phyloP scores from a whole-genome alignment of 768 basidiomycete genomes.

The Podaxis sp. region DNA sequence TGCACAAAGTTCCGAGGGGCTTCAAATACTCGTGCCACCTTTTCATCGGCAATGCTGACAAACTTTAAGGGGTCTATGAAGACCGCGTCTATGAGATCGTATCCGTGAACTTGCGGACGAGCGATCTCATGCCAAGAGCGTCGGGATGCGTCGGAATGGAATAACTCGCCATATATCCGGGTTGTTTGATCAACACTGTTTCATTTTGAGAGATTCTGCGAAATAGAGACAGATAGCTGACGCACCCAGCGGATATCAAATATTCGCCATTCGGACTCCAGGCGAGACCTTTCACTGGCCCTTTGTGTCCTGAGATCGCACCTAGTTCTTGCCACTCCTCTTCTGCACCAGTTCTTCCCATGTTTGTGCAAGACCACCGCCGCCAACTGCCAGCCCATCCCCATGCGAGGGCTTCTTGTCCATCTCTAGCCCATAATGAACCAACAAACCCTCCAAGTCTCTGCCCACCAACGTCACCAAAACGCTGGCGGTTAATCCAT shows the following conservation, averaged over 20 bases:
- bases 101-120: slow-evolving; percentile 96
- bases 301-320: slow-evolving; percentile 86
- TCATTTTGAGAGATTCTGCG: slow-evolving; percentile 9
- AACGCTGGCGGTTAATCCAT: slow-evolving; percentile 90
- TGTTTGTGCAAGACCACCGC: slow-evolving; percentile 61
- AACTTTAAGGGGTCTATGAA: slow-evolving; percentile 80
- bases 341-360: slow-evolving; percentile 20
- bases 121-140: slow-evolving; percentile 79
- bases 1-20: slow-evolving; percentile 82
- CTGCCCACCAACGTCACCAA: slow-evolving; percentile 93
- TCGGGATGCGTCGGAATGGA: slow-evolving; percentile 4
- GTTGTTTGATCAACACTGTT: slow-evolving; percentile 87
- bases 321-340: slow-evolving; percentile 72
- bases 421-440: slow-evolving; percentile 72
- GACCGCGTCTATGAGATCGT: slow-evolving; percentile 80
- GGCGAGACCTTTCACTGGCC: slow-evolving; percentile 72
- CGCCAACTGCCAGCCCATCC: slow-evolving; percentile 97
- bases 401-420: slow-evolving; percentile 72
- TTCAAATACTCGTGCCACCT: slow-evolving; percentile 91
- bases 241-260: slow-evolving; percentile 81
- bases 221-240: not conserved
- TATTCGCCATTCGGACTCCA: slow-evolving; percentile 92
- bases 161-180: slow-evolving; percentile 73
- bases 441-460: slow-evolving; percentile 91
- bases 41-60: slow-evolving; percentile 93